phyloP scores from a whole-genome alignment of 257 asterid species.

The Nicotiana sylvestris region DNA sequence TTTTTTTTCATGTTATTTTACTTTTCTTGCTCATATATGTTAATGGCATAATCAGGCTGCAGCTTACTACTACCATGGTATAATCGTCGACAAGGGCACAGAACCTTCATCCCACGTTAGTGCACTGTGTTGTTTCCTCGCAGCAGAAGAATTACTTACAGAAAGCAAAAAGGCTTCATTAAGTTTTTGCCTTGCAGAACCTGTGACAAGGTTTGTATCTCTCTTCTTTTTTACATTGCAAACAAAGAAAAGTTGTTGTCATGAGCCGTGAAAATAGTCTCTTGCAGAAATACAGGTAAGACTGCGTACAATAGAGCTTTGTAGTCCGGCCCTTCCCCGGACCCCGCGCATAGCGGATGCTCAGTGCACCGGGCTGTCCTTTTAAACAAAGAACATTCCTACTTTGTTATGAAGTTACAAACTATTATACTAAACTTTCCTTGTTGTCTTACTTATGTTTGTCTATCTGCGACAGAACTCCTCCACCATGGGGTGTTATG shows the following conservation, averaged over 20 bases:
- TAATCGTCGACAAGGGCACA: constrained; percentile 57
- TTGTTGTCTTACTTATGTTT: not conserved
- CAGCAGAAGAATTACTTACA: constrained; percentile 59
- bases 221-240: not conserved
- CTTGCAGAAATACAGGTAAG: too few species aligned
- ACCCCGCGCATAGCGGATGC: too few species aligned
- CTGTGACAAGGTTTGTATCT: constrained; percentile 56
- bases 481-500: constrained; percentile 82
- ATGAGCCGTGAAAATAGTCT: too few species aligned
- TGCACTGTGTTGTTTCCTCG: constrained; percentile 65
- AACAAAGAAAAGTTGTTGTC: not conserved
- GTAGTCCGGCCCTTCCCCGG: too few species aligned
- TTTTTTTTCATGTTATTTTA: not conserved
- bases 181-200: constrained; percentile 72
- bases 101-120: constrained; percentile 59
- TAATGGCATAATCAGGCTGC: constrained; percentile 43
- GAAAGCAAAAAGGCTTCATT: constrained; percentile 82
- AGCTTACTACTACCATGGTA: constrained; percentile 80
- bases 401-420: not conserved
- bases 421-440: not conserved
- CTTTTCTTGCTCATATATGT: not conserved
- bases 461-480: constrained; percentile 31
- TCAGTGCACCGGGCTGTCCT: too few species aligned
- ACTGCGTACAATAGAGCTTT: too few species aligned
- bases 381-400: not conserved